Evolutionary conservation across 345 rosid species (phyloP), one percentile per base, ranked within the genome.

Genomic region (Euphorbia pulcherrima): DNA sequence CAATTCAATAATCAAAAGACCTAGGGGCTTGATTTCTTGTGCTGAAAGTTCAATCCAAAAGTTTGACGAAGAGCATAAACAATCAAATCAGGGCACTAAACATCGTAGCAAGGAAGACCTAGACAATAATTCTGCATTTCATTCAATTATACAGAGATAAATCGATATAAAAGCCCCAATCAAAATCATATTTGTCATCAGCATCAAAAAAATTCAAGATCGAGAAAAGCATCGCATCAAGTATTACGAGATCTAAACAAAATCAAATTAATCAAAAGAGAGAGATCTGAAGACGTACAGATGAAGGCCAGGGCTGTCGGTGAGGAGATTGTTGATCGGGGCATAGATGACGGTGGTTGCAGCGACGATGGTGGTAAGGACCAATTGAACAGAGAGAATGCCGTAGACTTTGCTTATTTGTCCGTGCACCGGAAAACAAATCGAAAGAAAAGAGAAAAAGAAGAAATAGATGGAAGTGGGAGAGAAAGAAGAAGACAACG

Each of bases 401-500:
- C 92, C 92, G 70, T 91, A 94, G 64, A 91, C 97, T 71, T 94
- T 94, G 62, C 91, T n/a, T n/a, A n/a, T n/a, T n/a, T n/a, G n/a
- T n/a, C n/a, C n/a, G n/a, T n/a, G n/a, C n/a, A n/a, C n/a, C n/a
- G n/a, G n/a, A n/a, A n/a, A n/a, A n/a, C n/a, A n/a, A n/a, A n/a
- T n/a, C n/a, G n/a, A n/a, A n/a, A n/a, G n/a, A n/a, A n/a, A n/a
- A n/a, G n/a, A n/a, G n/a, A n/a, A n/a, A n/a, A n/a, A n/a, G n/a
- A n/a, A n/a, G n/a, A n/a, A n/a, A n/a, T n/a, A n/a, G n/a, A n/a
- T n/a, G n/a, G n/a, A n/a, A n/a, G n/a, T n/a, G n/a, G n/a, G n/a
- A n/a, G n/a, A n/a, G n/a, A n/a, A n/a, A n/a, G n/a, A n/a, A n/a
- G n/a, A n/a, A n/a, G n/a, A n/a, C n/a, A n/a, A n/a, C n/a, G n/a